Conservation (phyloP, 129 eudicot species). For the Lactuca saligna region DNA sequence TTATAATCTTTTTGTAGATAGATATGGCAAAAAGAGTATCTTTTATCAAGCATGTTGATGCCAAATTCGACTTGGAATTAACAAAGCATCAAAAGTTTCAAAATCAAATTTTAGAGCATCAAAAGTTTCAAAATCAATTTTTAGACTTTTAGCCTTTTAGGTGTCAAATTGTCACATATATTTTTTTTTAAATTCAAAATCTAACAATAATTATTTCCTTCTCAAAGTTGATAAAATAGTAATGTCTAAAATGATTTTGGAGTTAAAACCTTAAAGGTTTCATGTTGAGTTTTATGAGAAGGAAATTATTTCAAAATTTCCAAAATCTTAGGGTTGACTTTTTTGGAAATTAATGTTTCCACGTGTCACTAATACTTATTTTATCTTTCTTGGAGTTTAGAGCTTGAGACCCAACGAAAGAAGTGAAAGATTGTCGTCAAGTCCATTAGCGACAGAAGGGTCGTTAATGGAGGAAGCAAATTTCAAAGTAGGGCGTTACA, state of each 20-base stretch:
- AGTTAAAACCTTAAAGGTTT: background rate
- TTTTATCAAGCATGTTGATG: background rate
- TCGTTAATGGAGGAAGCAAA: conserved; percentile 67
- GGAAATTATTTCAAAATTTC: too few relatives aligned
- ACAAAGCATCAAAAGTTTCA: background rate
- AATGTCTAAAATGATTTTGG: background rate
- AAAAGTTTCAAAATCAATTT: too few relatives aligned
- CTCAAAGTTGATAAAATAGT: background rate
- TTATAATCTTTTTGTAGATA: background rate
- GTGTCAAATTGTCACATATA: background rate
- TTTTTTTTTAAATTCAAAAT: too few relatives aligned
- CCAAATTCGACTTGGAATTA: background rate
- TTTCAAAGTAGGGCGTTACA: conserved; percentile 75
- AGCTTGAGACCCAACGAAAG: conserved; percentile 42
- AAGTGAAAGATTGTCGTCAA: conserved; percentile 46
- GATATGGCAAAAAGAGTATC: background rate
- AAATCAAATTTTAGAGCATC: background rate
- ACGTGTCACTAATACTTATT: too few relatives aligned
- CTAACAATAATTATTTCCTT: background rate
- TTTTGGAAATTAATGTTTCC: too few relatives aligned
- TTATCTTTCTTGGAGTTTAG: conserved; percentile 27
- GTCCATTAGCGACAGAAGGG: conserved; percentile 63
- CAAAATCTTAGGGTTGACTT: too few relatives aligned
- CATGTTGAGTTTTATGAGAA: too few relatives aligned
- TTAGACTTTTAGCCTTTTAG: background rate